Evolutionary conservation across 345 rosid genomes (phyloP), one percentile per base, ranked within the genome.

Genomic region (Bruguiera gymnorhiza): DNA sequence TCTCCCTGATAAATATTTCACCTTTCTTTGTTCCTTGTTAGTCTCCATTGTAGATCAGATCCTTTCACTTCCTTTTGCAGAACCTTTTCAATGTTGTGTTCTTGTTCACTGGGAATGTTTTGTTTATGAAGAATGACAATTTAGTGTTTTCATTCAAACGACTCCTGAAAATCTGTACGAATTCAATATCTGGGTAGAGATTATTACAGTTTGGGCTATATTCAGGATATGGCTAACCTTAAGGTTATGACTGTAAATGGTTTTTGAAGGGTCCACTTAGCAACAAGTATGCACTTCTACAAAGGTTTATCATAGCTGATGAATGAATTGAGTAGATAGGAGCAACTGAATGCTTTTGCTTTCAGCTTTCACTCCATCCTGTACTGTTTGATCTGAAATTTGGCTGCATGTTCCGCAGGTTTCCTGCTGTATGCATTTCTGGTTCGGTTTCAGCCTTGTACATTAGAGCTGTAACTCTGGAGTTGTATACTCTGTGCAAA

Each of bases 361-460:
- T 55, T 21, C 23, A 13, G 23, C 54, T 46, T 18, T 52, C 30
- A 6, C 21, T 43, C 21, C 10, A 27, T 54, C 52, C 18, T 16
- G 21, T 18, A 6, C 43, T 7, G 24, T 11, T 23, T 50, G 16
- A 37, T 13, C 11, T 73, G 39, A 79, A 79, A 59, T 65, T 62
- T 62, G 52, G 11, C 30, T 71, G 23, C 58, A 19, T 62, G 19
- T 62, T 58, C 8, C 46, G 61, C 82, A 83, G 80, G 80, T 60
- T 67, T 67, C 27, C 62, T 65, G 68, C 62, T 37, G 21, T 48
- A 48, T 16, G 57, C 59, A 13, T 50, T 59, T 32, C 7, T 30
- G 63, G 34, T 74, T 59, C 65, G 34, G 78, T 32, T 32, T 32
- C 36, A 32, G 36, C 36, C 36, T 32, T 6, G 36, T 32, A 32